These are phyloP conservation scores for Bertia moriformis DNA, from an alignment of 2,329 filamentous ascomycete genomes.

Conservation along the genomic window DNA sequence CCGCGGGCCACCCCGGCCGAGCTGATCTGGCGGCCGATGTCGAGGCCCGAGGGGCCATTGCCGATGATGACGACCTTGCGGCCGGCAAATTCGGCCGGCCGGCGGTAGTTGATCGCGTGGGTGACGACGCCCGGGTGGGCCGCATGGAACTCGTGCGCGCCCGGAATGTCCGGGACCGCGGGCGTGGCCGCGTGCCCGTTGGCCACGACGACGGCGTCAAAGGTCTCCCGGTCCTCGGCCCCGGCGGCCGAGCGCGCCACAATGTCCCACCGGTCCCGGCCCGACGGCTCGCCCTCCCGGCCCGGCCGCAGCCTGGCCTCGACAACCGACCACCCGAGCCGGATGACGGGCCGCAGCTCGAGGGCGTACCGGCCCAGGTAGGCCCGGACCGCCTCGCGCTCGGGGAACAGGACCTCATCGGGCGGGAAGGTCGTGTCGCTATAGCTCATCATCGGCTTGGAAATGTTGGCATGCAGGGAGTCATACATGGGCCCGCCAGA, in stretches of 20 bases:
- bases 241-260: slow-evolving; percentile 30
- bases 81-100: slow-evolving; percentile 40
- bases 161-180: slow-evolving; percentile 47
- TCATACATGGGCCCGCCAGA: slow-evolving; percentile 69
- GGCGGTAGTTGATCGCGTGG: slow-evolving; percentile 71
- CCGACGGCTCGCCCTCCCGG: slow-evolving; percentile 4
- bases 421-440: slow-evolving; percentile 53
- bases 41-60: slow-evolving; percentile 69
- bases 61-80: slow-evolving; percentile 76
- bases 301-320: slow-evolving; percentile 29
- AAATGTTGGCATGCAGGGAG: slow-evolving; percentile 73
- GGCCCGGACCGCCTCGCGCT: slow-evolving; percentile 51
- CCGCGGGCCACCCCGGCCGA: slow-evolving; percentile 35
- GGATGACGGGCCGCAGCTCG: slow-evolving; percentile 52
- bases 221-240: slow-evolving; percentile 27
- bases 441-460: slow-evolving; percentile 66
- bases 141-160: slow-evolving; percentile 42
- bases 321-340: slow-evolving; percentile 58
- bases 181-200: slow-evolving; percentile 63
- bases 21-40: slow-evolving; percentile 67
- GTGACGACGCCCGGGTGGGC: slow-evolving; percentile 44
- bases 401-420: slow-evolving; percentile 59
- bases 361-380: slow-evolving; percentile 63
- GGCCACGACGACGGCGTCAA: slow-evolving; percentile 63
- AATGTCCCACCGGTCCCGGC: slow-evolving; percentile 44